Evolutionary conservation across 2,329 filamentous ascomycete species (phyloP).

Genomic region (Triangularia setosa): DNA sequence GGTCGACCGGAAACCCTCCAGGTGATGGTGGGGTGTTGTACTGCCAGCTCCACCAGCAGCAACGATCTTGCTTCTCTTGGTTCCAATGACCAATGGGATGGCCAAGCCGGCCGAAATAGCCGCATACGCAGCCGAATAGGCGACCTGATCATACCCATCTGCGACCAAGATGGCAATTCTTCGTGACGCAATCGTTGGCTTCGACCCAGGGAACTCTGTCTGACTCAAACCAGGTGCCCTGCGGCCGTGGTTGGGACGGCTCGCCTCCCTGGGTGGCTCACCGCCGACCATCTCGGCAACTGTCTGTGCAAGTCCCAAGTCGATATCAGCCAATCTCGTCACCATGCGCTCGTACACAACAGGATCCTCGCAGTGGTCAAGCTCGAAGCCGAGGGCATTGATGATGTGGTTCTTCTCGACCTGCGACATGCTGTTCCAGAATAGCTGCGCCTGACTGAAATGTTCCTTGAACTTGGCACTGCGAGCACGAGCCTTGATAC

Average conservation of each 20-base stretch:
- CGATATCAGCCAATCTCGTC: conserved; percentile 66
- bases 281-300: conserved; percentile 70
- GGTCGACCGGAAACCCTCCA: conserved; percentile 74
- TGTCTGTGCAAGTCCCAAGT: conserved; percentile 62
- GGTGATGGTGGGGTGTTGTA: conserved; percentile 68
- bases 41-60: conserved; percentile 45
- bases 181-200: conserved; percentile 65
- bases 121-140: conserved; percentile 62
- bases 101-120: conserved; percentile 60
- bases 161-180: conserved; percentile 72
- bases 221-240: conserved; percentile 67
- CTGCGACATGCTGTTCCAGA: conserved; percentile 71
- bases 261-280: conserved; percentile 49
- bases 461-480: conserved; percentile 76
- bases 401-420: conserved; percentile 63
- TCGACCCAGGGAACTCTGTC: conserved; percentile 59
- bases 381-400: conserved; percentile 62
- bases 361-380: conserved; percentile 78
- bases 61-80: conserved; percentile 62
- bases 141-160: conserved; percentile 67
- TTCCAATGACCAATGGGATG: conserved; percentile 68
- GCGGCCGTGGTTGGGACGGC: conserved; percentile 59
- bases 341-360: conserved; percentile 70
- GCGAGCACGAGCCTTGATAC: conserved; percentile 66
- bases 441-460: conserved; percentile 72